Evolutionary conservation across 805 yeast genomes (phyloP).

Genomic region (Scheffersomyces coipomensis): DNA sequence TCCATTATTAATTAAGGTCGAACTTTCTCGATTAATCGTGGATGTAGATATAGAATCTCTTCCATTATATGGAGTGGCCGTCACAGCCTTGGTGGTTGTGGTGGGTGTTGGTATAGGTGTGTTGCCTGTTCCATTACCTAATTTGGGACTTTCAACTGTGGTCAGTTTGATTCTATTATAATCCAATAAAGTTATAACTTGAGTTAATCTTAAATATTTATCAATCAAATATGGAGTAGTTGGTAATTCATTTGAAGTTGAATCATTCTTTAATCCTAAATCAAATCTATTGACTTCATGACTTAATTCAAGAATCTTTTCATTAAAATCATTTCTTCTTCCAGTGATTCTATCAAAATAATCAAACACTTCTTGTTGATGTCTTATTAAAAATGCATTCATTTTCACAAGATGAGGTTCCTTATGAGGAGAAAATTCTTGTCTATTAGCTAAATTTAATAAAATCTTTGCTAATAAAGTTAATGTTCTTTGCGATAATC

Average conservation of each 20-base stretch:
- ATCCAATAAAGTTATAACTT: constrained; percentile 50
- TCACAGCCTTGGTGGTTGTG: not conserved
- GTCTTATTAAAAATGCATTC: constrained; percentile 64
- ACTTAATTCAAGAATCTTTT: constrained; percentile 54
- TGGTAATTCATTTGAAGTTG: constrained; percentile 57
- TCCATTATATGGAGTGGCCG: constrained; percentile 1
- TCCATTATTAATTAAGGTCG: constrained; percentile 7
- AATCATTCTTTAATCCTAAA: constrained; percentile 49
- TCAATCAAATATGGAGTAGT: constrained; percentile 69
- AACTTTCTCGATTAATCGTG: not conserved
- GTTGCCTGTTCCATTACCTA: not conserved
- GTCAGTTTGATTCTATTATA: constrained; percentile 4
- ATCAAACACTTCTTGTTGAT: constrained; percentile 56
- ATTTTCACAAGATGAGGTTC: constrained; percentile 76
- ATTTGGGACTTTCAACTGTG: no score
- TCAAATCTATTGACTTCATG: constrained; percentile 58
- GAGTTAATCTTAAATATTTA: constrained; percentile 58
- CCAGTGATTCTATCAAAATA: constrained; percentile 75
- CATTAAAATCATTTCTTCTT: constrained; percentile 63
- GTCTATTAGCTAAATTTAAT: constrained; percentile 76
- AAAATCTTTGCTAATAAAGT: constrained; percentile 79
- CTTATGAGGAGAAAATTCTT: constrained; percentile 69
- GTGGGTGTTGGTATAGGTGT: not conserved
- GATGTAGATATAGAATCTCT: not conserved
- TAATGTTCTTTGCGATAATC: constrained; percentile 70